Conservation (phyloP, 73 alveolate species). For the Symbiodinium natans region DNA sequence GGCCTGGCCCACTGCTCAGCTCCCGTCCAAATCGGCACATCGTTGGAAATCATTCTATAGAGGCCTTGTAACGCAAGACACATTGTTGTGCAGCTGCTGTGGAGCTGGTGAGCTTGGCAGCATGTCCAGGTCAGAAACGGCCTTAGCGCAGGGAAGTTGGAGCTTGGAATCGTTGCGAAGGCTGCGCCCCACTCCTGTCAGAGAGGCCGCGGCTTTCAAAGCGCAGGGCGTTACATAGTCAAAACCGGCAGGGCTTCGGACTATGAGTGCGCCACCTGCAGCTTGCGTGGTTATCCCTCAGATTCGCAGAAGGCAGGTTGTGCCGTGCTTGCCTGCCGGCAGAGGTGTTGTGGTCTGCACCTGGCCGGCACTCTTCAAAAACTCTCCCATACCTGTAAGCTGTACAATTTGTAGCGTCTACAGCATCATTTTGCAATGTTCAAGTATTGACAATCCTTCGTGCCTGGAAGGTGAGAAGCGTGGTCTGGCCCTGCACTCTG, state of each 20-base stretch:
- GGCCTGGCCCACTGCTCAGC: no score
- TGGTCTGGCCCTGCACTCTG: slow-evolving; percentile 3
- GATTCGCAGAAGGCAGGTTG: no score
- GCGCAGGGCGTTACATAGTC: slow-evolving; percentile 17
- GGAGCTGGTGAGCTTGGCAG: background rate
- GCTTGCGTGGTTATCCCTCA: no score
- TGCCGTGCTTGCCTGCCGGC: background rate
- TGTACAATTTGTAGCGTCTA: no score
- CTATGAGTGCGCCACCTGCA: slow-evolving; percentile 32
- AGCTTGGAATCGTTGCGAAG: no score
- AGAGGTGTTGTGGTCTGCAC: background rate
- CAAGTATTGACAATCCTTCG: background rate
- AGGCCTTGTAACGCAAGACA: background rate
- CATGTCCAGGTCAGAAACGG: background rate
- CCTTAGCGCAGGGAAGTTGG: background rate
- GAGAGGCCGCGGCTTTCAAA: background rate
- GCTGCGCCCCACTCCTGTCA: no score
- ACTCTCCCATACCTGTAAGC: no score
- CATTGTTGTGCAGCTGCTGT: background rate
- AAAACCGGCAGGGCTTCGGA: slow-evolving; percentile 49
- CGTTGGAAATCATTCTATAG: no score
- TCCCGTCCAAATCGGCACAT: no score
- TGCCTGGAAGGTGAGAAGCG: slow-evolving; percentile 32
- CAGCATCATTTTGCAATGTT: no score
- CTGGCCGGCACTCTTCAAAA: background rate